A percentile compares a stretch with the other conserved stretches of the same genome.
Conservation (phyloP, 2,329 filamentous ascomycete species). For the Verticillium nonalfalfae region DNA sequence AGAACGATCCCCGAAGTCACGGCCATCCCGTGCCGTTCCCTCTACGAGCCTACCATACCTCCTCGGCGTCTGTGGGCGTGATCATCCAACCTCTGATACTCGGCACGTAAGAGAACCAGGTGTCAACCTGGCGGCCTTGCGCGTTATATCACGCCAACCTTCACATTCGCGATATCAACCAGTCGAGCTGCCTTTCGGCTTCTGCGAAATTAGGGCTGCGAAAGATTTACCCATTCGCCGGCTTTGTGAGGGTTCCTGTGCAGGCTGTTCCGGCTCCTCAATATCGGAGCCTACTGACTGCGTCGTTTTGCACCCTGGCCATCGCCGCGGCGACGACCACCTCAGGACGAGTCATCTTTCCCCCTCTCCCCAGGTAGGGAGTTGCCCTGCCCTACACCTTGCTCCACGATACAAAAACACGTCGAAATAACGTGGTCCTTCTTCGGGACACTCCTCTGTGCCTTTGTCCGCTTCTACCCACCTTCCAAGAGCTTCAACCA, state of each 20-base stretch:
- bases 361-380: background rate
- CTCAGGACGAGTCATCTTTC: background rate
- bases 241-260: background rate
- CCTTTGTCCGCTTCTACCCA: background rate
- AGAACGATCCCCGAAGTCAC: background rate
- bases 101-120: no score
- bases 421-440: background rate
- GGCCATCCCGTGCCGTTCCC: background rate
- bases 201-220: background rate
- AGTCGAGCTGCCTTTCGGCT: background rate
- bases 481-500: background rate
- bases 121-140: background rate
- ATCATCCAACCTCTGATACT: background rate
- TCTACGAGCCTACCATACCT: background rate
- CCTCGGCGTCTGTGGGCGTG: background rate
- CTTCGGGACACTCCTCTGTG: background rate
- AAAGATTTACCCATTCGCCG: background rate
- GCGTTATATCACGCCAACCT: background rate
- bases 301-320: background rate
- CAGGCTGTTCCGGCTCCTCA: background rate
- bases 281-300: background rate
- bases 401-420: background rate
- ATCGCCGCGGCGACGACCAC: background rate
- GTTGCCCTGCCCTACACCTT: background rate
- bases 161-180: background rate